phyloP scores from a whole-genome alignment of 2,329 filamentous ascomycete genomes.

The Remersonia thermophila region DNA sequence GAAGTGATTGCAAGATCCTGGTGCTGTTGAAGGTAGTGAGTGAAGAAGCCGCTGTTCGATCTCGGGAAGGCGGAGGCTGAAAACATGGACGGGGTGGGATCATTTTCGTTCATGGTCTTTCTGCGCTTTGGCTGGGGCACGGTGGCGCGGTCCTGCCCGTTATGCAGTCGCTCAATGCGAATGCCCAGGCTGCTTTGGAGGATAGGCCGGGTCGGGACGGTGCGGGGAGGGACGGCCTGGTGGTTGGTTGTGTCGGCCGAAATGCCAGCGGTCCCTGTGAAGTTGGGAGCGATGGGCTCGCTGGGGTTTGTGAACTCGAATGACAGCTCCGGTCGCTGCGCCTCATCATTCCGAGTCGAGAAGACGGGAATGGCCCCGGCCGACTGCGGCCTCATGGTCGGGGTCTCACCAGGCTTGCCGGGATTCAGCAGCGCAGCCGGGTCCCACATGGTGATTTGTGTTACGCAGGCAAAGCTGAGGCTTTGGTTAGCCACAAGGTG shows the following conservation, averaged over 20 bases:
- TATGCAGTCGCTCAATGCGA: conserved; percentile 66
- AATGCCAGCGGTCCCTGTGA: conserved; percentile 20
- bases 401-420: conserved; percentile 9
- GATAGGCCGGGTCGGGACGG: conserved; percentile 10
- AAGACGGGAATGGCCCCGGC: conserved; percentile 1
- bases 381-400: conserved; percentile 13
- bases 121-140: conserved; percentile 52
- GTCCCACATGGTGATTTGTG: conserved; percentile 12
- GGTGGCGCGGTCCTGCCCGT: conserved; percentile 53
- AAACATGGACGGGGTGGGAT: conserved; percentile 17
- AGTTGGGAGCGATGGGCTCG: too few species aligned
- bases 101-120: conserved; percentile 45
- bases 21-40: conserved; percentile 54
- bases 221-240: conserved; percentile 18
- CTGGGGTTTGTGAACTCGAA: too few species aligned
- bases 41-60: conserved; percentile 44
- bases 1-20: conserved; percentile 34
- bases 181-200: conserved; percentile 35
- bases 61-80: conserved; percentile 28
- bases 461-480: too few species aligned
- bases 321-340: too few species aligned
- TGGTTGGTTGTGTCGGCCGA: conserved; percentile 22
- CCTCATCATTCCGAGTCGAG: too few species aligned
- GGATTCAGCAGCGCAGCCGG: conserved; percentile 30
- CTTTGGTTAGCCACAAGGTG: too few species aligned